These are phyloP conservation scores for Panicum virgatum DNA, from an alignment of 202 grass and related monocot species.

Conservation along the genomic window DNA sequence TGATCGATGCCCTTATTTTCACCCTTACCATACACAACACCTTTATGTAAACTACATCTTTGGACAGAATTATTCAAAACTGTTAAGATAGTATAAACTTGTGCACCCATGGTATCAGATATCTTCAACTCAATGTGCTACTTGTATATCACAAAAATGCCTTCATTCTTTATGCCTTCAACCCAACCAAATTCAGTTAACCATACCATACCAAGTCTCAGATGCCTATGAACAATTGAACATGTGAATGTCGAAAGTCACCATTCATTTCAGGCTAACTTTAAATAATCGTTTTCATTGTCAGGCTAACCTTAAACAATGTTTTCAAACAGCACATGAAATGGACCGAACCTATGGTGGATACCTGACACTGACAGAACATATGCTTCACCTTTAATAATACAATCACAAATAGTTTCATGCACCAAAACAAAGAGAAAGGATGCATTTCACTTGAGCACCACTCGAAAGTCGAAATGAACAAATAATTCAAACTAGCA, in stretches of 20 bases:
- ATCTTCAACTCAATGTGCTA: neutral
- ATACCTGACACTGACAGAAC: neutral
- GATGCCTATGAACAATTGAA: conserved; percentile 6
- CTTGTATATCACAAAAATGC: neutral
- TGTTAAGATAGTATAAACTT: neutral
- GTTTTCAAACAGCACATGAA: conserved; percentile 3
- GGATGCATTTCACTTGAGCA: neutral
- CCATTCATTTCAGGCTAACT: neutral
- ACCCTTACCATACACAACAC: neutral
- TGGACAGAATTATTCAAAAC: conserved; percentile 13
- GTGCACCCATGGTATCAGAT: neutral
- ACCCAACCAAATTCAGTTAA: neutral
- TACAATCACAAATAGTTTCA: neutral
- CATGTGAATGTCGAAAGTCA: neutral
- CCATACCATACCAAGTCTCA: neutral
- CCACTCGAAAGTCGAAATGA: conserved; percentile 10
- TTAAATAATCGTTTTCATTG: conserved; percentile 12
- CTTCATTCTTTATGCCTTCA: neutral
- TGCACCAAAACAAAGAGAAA: neutral
- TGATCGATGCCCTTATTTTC: neutral
- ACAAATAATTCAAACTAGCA: neutral
- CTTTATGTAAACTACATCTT: neutral
- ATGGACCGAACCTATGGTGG: neutral
- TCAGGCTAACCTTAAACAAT: neutral
- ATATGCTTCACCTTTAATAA: neutral